Evolutionary conservation across 805 yeast species (phyloP).

Genomic region (Kodamaea kaohsiungensis): DNA sequence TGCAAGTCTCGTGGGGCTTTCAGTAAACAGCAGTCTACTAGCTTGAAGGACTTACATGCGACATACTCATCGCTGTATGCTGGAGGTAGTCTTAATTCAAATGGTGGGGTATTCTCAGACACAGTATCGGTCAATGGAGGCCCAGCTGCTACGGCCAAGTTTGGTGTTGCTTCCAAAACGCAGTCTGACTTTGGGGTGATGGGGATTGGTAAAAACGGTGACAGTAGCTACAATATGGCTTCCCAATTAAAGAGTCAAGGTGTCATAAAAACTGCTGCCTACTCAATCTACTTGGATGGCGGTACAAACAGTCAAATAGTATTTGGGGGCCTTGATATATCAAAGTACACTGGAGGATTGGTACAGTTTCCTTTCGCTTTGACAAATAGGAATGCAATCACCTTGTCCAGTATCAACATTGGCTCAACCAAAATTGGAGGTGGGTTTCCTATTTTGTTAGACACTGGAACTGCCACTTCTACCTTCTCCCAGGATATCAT

Average conservation of each 20-base stretch:
- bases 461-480: constrained; percentile 7
- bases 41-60: constrained; percentile 3
- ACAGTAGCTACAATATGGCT: constrained; percentile 9
- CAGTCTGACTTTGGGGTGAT: constrained; percentile 4
- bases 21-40: constrained; percentile 9
- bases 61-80: neutral
- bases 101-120: constrained; percentile 2
- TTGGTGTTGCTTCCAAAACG: constrained; percentile 6
- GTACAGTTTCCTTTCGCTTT: neutral
- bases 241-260: constrained; percentile 11
- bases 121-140: constrained; percentile 3
- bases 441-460: constrained; percentile 4
- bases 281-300: constrained; percentile 18
- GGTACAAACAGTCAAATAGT: constrained; percentile 16
- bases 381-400: neutral
- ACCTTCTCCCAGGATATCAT: neutral
- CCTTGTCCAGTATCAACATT: neutral
- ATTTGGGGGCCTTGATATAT: constrained; percentile 22
- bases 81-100: neutral
- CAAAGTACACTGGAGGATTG: constrained; percentile 14
- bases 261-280: constrained; percentile 11
- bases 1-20: constrained; percentile 9
- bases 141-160: neutral
- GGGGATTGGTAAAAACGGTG: constrained; percentile 5
- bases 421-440: neutral